These are phyloP conservation scores for Phytophthora pini DNA, from an alignment of 352 stramenopile species.

Conservation along the genomic window DNA sequence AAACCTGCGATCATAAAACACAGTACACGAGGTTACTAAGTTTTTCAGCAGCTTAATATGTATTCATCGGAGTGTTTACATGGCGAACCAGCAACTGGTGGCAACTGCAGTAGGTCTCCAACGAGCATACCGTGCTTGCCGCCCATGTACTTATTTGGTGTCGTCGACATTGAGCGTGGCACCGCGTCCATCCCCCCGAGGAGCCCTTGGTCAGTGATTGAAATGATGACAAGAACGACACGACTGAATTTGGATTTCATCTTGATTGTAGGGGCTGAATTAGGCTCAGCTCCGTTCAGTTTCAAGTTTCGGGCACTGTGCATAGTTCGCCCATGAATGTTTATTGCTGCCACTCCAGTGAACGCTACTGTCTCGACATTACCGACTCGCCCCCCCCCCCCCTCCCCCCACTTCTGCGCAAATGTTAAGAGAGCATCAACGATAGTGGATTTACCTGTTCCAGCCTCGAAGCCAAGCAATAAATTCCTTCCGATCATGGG, in stretches of 20 bases:
- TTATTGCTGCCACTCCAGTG: not conserved
- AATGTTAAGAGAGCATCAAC: not conserved
- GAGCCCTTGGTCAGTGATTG: constrained; percentile 30
- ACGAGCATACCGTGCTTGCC: constrained; percentile 29
- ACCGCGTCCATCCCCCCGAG: constrained; percentile 23
- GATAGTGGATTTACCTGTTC: not conserved
- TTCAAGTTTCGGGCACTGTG: constrained; percentile 1
- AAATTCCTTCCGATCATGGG: no score
- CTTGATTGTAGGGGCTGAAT: constrained; percentile 3
- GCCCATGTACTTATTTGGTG: constrained; percentile 19
- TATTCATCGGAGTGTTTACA: constrained; percentile 7
- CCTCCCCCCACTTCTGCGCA: not conserved
- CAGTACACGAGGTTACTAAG: no score
- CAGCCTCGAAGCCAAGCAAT: no score
- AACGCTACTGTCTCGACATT: not conserved
- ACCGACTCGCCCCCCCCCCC: no score
- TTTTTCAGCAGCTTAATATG: no score
- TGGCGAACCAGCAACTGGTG: constrained; percentile 11
- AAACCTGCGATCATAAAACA: no score
- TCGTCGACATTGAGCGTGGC: constrained; percentile 4
- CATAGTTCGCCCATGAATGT: not conserved
- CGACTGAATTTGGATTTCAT: constrained; percentile 25
- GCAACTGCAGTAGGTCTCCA: constrained; percentile 37
- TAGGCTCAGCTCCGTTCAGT: constrained; percentile 3
- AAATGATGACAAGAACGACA: constrained; percentile 33